A percentile compares a stretch with the other conserved stretches of the same genome.
These are phyloP conservation scores for Taphrina communis DNA, from an alignment of 1,139 yeast species.

Conservation along the genomic window DNA sequence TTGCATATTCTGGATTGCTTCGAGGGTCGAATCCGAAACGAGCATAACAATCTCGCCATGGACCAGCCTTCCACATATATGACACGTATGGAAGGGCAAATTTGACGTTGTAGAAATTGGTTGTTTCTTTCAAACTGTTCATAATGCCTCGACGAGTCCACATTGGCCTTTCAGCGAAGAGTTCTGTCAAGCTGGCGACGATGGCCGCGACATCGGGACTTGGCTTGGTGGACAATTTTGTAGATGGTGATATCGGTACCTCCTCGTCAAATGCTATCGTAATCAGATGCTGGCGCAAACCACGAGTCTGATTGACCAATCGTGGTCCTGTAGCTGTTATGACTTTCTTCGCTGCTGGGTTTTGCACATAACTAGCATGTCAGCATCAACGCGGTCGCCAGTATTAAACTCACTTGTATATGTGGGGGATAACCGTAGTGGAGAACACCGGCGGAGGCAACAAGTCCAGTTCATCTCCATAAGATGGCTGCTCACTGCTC, in stretches of 20 bases:
- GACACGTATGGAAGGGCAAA: slow-evolving; percentile 84
- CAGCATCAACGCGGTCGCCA: not conserved
- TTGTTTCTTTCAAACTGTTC: slow-evolving; percentile 59
- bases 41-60: slow-evolving; percentile 91
- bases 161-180: slow-evolving; percentile 76
- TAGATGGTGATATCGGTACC: slow-evolving; percentile 57
- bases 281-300: slow-evolving; percentile 9
- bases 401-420: slow-evolving; percentile 57
- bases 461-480: slow-evolving; percentile 63
- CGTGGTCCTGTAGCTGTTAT: slow-evolving; percentile 16
- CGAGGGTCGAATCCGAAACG: slow-evolving; percentile 81
- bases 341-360: slow-evolving; percentile 52
- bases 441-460: slow-evolving; percentile 90
- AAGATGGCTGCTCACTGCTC: slow-evolving; percentile 51
- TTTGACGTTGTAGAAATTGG: slow-evolving; percentile 59
- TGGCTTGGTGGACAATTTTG: slow-evolving; percentile 53
- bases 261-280: slow-evolving; percentile 36
- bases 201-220: slow-evolving; percentile 51
- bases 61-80: slow-evolving; percentile 83
- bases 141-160: slow-evolving; percentile 84
- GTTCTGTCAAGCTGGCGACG: slow-evolving; percentile 59
- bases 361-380: slow-evolving; percentile 56
- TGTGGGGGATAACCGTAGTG: slow-evolving; percentile 73
- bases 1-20: slow-evolving; percentile 60
- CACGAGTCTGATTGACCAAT: slow-evolving; percentile 30